Evolutionary conservation across 345 rosid species (phyloP), one percentile per base, ranked within the genome.

Genomic region (Brassica rapa): DNA sequence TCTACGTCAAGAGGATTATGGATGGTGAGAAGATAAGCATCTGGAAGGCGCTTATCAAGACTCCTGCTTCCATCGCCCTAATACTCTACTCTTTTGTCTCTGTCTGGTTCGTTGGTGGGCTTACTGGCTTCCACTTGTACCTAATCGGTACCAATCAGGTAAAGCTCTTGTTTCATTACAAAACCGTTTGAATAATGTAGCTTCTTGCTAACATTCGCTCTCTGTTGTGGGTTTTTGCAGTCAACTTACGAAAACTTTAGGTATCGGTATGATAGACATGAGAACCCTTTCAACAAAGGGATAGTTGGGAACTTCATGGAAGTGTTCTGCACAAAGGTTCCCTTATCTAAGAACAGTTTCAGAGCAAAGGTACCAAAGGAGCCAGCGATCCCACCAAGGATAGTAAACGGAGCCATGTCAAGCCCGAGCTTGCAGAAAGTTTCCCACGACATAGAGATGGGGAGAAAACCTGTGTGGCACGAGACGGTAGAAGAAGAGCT

Each of bases 31-130:
- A 65, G 29, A 86, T 80, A n/a, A 84, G 91, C 73, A 74, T 96
- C 33, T 93, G 98, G 98, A 90, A 76, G 83, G 92, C 99, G 32
- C 82, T 95, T 84, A 49, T 82, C 74, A 90, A 87, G 80, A 89
- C 91, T 79, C 99, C 98, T 32, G 98, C 98, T 72, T 95, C 98
- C 72, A 90, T 91, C 8, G 94, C 78, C 1, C 82, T 95, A n/a
- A 68, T 95, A 65, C 73, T 86, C 75, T 93, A 95, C 87, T 70
- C 88, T 51, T 95, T 93, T 74, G 75, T 93, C 30, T 79, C 78
- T 0, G 78, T 90, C 71, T 95, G 99, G 99, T 95, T 95, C 75
- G 99, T 95, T 68, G 99, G 99, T 83, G 99, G 99, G 57, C 86
- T 95, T 59, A 84, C 91, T 0, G 82, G 89, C 71, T 90, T 93